Evolutionary conservation across 768 basidiomycete genomes (phyloP), one percentile per base, ranked within the genome.

Genomic region (Candolleomyces efflorescens): DNA sequence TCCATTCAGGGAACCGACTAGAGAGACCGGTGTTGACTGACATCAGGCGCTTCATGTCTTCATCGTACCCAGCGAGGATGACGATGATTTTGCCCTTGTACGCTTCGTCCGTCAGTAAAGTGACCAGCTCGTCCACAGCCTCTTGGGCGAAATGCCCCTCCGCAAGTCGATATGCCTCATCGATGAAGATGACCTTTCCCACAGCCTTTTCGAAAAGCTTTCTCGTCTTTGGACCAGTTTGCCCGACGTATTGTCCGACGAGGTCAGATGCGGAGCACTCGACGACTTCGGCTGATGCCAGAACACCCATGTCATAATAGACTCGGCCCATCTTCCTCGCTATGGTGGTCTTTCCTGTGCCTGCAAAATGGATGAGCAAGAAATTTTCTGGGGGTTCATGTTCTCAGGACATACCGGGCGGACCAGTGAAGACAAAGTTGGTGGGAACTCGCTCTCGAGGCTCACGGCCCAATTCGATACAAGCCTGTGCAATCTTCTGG

Each of bases 251-350:
- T 63, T 87, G 75, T 1, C 83, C 88, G 1, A 89, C 81, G 27
- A 90, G 75, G 60, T 89, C 88, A 1, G 86, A 78, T 0, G 85
- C 86, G 0, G 87, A 87, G 65, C 85, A 85, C 65, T 89, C 87
- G 7, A 80, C 65, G 43, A 89, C 85, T n/a, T 85, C 77, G 12
- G 56, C 37, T 9, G 65, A 65, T 3, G 70, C 58, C 3, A 83
- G 63, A 63, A 83, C 73, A 0, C 83, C 84, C 81, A 84, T 83
- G 59, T 84, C 80, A 53, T 75, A 83, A 63, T 80, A 84, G 37
- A 85, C 78, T 59, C 81, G 73, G 0, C 83, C 83, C 64, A 84
- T 75, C 60, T 85, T 85, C 3, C 82, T 70, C 2, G 84, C 82
- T 0, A 76, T 75, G 0, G 82, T 85, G 1, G 84, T 85, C 54